Evolutionary conservation across 345 rosid genomes (phyloP).

Genomic region (Eucalyptus rudis): DNA sequence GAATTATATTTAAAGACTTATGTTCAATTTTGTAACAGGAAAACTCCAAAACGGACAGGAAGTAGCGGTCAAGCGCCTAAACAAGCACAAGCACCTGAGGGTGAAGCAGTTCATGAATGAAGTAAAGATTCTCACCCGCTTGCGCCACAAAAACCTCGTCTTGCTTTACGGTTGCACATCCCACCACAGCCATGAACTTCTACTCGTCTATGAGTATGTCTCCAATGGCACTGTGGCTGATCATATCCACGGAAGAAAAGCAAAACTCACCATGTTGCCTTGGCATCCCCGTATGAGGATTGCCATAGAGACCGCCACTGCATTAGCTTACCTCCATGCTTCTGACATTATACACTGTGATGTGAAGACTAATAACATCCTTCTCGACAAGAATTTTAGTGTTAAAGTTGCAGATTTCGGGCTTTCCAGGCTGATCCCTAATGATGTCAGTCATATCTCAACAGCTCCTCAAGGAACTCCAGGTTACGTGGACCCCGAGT

Average conservation of each 20-base stretch:
- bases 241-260: not conserved
- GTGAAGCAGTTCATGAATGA: constrained; percentile 3
- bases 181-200: not conserved
- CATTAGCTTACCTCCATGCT: constrained; percentile 1
- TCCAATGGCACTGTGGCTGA: constrained; percentile 3
- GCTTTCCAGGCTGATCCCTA: not conserved
- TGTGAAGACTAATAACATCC: not conserved
- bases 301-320: not conserved
- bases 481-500: not conserved
- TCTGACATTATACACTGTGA: not conserved
- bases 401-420: constrained; percentile 6
- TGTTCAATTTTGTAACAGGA: not conserved
- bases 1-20: not conserved
- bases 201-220: not conserved
- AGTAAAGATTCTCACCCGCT: not conserved
- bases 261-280: not conserved
- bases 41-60: not conserved
- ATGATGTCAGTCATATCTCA: not conserved
- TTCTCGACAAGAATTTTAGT: not conserved
- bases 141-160: constrained; percentile 1
- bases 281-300: not conserved
- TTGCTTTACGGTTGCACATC: constrained; percentile 1
- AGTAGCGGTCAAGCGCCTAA: not conserved
- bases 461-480: constrained; percentile 6
- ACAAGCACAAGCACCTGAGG: not conserved